phyloP scores from a whole-genome alignment of 1,284 basidiomycete genomes.

The Cutaneotrichosporon sp. region DNA sequence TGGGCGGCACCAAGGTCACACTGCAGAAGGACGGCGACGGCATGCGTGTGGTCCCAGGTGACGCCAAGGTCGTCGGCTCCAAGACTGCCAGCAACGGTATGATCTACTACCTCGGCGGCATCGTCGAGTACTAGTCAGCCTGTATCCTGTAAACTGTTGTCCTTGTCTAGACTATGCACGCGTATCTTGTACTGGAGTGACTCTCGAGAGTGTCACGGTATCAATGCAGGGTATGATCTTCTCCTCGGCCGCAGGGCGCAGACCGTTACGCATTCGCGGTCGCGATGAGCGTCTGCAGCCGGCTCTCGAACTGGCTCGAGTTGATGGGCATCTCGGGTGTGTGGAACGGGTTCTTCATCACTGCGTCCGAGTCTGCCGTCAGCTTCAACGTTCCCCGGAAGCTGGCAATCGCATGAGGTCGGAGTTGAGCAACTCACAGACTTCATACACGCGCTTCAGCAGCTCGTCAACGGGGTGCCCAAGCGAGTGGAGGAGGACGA shows the following conservation, averaged over 20 bases:
- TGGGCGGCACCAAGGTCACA: slow-evolving; percentile 31
- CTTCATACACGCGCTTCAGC: slow-evolving; percentile 82
- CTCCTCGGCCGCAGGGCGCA: not conserved
- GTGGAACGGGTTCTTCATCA: slow-evolving; percentile 99
- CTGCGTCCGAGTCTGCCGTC: slow-evolving; percentile 66
- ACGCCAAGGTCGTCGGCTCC: slow-evolving; percentile 41
- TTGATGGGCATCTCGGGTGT: slow-evolving; percentile 99
- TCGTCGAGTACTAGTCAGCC: slow-evolving; percentile 26
- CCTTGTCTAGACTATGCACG: not conserved
- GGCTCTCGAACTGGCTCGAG: slow-evolving; percentile 80
- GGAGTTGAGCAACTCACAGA: slow-evolving; percentile 59
- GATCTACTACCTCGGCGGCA: slow-evolving; percentile 45
- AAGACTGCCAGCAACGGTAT: slow-evolving; percentile 48
- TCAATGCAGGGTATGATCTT: slow-evolving; percentile 20
- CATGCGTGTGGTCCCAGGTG: slow-evolving; percentile 42
- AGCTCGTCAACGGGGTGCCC: slow-evolving; percentile 65
- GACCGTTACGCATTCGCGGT: slow-evolving; percentile 28
- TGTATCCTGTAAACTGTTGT: not conserved
- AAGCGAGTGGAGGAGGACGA: slow-evolving; percentile 80
- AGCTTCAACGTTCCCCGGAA: no score
- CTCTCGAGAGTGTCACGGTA: slow-evolving; percentile 6
- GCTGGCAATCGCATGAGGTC: no score
- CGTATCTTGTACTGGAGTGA: not conserved
- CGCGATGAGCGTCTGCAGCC: slow-evolving; percentile 53
- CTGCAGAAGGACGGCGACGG: slow-evolving; percentile 31